Conservation (phyloP, 805 yeast species). For the Candida manassasensis region DNA sequence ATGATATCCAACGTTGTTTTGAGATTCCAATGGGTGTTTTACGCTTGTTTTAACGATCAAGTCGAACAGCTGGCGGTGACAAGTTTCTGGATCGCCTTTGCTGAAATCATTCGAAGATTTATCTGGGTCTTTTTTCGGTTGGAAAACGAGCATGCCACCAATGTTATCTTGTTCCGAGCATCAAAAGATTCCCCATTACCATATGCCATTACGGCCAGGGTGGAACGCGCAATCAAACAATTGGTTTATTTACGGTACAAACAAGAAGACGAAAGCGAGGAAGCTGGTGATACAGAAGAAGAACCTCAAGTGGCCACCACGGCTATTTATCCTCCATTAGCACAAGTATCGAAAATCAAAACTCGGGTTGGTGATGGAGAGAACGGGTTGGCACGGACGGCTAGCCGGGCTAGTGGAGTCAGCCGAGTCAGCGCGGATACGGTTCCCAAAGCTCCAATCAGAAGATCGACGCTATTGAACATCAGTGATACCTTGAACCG, state of each 20-base stretch:
- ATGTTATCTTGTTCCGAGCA: conserved; percentile 80
- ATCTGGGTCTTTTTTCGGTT: conserved; percentile 90
- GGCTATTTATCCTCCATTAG: background rate
- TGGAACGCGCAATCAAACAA: conserved; percentile 33
- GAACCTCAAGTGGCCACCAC: background rate
- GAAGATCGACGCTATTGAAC: conserved; percentile 34
- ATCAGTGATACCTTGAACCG: conserved; percentile 55
- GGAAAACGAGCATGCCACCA: conserved; percentile 94
- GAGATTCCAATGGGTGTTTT: conserved; percentile 90
- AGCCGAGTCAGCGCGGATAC: background rate
- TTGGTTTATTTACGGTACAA: conserved; percentile 31
- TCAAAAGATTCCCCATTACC: conserved; percentile 86
- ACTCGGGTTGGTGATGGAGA: background rate
- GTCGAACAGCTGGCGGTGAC: conserved; percentile 86
- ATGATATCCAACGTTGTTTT: conserved; percentile 68
- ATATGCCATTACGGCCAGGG: conserved; percentile 43
- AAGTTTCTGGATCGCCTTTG: conserved; percentile 75
- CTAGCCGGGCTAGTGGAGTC: background rate
- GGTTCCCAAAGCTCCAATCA: conserved; percentile 1
- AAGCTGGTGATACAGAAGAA: background rate
- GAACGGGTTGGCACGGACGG: background rate
- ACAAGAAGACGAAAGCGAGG: conserved; percentile 1
- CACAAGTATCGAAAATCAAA: background rate
- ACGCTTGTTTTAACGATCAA: conserved; percentile 69
- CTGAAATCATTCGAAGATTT: conserved; percentile 78